Evolutionary conservation across 192 early-diverging fungal species (phyloP).

Genomic region (Mortierella claussenii): DNA sequence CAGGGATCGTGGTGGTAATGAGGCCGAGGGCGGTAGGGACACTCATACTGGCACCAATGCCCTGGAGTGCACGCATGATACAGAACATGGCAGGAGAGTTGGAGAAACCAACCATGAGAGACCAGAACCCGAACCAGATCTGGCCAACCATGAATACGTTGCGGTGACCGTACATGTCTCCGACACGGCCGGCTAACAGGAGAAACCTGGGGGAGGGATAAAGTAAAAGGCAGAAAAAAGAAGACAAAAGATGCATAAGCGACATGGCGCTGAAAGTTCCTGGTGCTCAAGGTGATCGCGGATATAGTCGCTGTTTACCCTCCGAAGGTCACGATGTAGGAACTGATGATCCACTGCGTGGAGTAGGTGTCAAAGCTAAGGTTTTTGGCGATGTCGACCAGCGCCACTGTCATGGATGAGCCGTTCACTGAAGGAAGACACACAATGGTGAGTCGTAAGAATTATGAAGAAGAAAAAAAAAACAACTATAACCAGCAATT

Average conservation of each 20-base stretch:
- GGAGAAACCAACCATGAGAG: constrained; percentile 45
- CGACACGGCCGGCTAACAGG: constrained; percentile 44
- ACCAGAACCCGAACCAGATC: constrained; percentile 48
- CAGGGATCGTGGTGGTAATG: constrained; percentile 40
- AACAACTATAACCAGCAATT: not conserved
- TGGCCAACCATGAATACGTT: constrained; percentile 39
- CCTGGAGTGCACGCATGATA: constrained; percentile 49
- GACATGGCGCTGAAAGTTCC: no score
- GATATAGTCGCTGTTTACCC: no score
- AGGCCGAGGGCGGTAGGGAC: constrained; percentile 48
- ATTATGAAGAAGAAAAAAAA: not conserved
- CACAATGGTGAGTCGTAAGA: not conserved
- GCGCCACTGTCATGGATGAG: constrained; percentile 41
- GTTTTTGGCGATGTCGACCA: constrained; percentile 26
- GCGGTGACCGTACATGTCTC: constrained; percentile 55
- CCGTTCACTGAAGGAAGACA: constrained; percentile 30
- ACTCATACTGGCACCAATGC: constrained; percentile 49
- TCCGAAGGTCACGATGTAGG: constrained; percentile 49
- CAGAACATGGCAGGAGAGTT: constrained; percentile 44
- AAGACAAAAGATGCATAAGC: no score
- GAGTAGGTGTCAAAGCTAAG: constrained; percentile 31
- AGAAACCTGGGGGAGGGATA: constrained; percentile 45
- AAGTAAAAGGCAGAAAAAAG: no score
- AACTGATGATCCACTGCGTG: constrained; percentile 42
- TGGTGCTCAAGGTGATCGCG: no score